phyloP scores from a whole-genome alignment of 371 early-diverging fungal genomes.

The Conidiobolus incongruus region DNA sequence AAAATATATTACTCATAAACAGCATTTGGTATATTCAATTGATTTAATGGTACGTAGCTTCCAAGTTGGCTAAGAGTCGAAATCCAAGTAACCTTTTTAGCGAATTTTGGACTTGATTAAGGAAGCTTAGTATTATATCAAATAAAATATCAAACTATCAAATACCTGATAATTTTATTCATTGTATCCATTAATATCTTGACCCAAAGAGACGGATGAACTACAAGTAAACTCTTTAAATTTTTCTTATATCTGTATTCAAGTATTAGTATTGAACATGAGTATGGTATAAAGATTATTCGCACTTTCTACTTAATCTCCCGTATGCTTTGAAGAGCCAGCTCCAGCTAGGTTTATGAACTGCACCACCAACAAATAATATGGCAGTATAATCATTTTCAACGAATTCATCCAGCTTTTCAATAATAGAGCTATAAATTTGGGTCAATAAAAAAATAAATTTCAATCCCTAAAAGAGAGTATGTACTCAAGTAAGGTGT shows the following conservation, averaged over 20 bases:
- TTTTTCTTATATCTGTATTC: slow-evolving; percentile 70
- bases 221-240: slow-evolving; percentile 68
- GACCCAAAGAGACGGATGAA: slow-evolving; percentile 58
- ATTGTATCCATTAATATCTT: slow-evolving; percentile 37
- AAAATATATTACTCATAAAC: slow-evolving; percentile 39
- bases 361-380: slow-evolving; percentile 61
- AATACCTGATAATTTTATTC: slow-evolving; percentile 45
- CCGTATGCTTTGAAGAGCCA: slow-evolving; percentile 74
- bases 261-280: neutral
- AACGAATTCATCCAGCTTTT: slow-evolving; percentile 39
- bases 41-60: slow-evolving; percentile 32
- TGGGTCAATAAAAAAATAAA: neutral
- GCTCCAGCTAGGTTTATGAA: slow-evolving; percentile 50
- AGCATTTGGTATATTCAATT: slow-evolving; percentile 51
- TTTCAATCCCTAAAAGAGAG: neutral
- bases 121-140: too few species aligned
- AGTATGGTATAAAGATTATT: neutral
- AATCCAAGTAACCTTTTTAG: slow-evolving; percentile 62
- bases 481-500: slow-evolving; percentile 38
- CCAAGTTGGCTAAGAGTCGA: slow-evolving; percentile 43
- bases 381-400: slow-evolving; percentile 71
- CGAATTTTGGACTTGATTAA: slow-evolving; percentile 58
- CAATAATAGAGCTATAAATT: slow-evolving; percentile 14
- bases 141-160: too few species aligned
- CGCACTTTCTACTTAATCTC: slow-evolving; percentile 43